phyloP scores from a whole-genome alignment of 2,329 filamentous ascomycete species.

The Aspergillus pseudoglaucus region DNA sequence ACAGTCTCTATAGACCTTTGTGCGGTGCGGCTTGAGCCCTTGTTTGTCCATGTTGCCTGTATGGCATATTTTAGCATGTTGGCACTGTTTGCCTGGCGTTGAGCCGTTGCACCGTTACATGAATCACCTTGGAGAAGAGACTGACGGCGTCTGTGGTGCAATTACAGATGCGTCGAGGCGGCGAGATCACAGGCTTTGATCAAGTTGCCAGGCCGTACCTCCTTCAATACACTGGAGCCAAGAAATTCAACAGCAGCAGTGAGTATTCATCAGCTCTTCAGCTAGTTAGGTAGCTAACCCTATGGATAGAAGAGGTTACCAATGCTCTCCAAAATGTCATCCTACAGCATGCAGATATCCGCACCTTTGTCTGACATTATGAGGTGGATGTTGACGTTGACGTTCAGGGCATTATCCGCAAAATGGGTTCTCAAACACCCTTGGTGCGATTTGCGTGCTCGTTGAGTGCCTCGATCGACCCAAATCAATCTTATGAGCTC shows the following conservation, averaged over 20 bases:
- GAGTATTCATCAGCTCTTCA: constrained; percentile 20
- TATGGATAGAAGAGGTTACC: constrained; percentile 15
- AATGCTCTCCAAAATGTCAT: constrained; percentile 19
- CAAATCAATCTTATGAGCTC: constrained; percentile 6
- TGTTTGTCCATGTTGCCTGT: no score
- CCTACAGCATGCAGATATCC: constrained; percentile 11
- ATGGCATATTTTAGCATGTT: no score
- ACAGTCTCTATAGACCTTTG: no score
- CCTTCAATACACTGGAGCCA: constrained; percentile 29
- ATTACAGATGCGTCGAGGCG: constrained; percentile 19
- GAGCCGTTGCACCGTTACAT: no score
- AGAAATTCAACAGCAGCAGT: constrained; percentile 35
- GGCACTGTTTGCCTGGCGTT: no score
- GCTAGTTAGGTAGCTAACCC: constrained; percentile 5
- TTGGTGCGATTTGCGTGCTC: constrained; percentile 10
- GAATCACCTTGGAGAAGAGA: constrained; percentile 20
- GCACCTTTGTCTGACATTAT: constrained; percentile 11
- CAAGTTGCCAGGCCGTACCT: constrained; percentile 26
- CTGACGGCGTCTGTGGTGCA: constrained; percentile 17
- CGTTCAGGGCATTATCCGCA: constrained; percentile 8
- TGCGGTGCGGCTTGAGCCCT: no score
- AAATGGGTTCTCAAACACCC: constrained; percentile 7
- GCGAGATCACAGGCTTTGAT: constrained; percentile 27
- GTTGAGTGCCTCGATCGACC: constrained; percentile 9
- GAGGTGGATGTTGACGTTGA: constrained; percentile 10